phyloP scores from a whole-genome alignment of 495 filamentous ascomycete species.

The Podospora tetraspora region DNA sequence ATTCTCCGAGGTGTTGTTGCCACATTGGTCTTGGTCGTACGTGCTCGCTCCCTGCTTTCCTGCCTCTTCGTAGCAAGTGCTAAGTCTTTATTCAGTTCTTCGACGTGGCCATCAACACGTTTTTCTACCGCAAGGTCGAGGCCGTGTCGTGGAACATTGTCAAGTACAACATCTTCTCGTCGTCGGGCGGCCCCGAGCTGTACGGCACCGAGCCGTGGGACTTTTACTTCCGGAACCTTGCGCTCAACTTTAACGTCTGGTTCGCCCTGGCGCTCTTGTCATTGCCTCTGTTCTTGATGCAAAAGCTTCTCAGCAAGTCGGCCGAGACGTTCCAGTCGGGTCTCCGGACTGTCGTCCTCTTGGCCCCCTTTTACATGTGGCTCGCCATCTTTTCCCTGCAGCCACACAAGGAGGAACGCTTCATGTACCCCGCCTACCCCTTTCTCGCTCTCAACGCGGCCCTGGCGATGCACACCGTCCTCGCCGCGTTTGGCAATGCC shows the following conservation, averaged over 20 bases:
- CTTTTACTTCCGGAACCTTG: constrained; percentile 88
- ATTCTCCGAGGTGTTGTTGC: constrained; percentile 62
- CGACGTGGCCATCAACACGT: constrained; percentile 64
- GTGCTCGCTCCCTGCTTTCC: constrained; percentile 28
- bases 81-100: constrained; percentile 30
- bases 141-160: constrained; percentile 89
- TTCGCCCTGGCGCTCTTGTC: constrained; percentile 75
- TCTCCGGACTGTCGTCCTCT: constrained; percentile 68
- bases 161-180: constrained; percentile 88
- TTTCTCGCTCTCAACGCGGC: constrained; percentile 88
- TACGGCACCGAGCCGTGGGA: constrained; percentile 97
- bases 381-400: constrained; percentile 84
- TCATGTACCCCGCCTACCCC: constrained; percentile 97
- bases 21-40: constrained; percentile 64
- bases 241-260: constrained; percentile 94
- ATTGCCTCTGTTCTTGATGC: constrained; percentile 53
- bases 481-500: constrained; percentile 63
- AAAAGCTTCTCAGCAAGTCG: constrained; percentile 43
- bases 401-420: constrained; percentile 96
- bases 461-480: constrained; percentile 71
- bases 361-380: constrained; percentile 91
- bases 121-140: constrained; percentile 74
- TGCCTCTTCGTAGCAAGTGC: constrained; percentile 18
- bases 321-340: constrained; percentile 42
- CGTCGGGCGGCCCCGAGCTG: constrained; percentile 76